Conservation (phyloP, 2,329 filamentous ascomycete species). For the Pseudogymnoascus sp. region DNA sequence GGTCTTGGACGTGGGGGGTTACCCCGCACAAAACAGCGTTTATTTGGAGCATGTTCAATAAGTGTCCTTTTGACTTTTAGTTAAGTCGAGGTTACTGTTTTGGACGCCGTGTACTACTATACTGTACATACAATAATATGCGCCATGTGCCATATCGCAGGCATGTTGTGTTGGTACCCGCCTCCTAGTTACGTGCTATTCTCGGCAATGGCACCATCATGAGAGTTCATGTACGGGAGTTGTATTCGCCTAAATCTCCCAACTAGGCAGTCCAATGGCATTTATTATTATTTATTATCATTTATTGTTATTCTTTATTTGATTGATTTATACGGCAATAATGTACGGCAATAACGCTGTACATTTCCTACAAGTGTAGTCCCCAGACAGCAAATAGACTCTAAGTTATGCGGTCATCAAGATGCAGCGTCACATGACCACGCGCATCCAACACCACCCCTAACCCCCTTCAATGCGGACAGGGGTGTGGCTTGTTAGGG, state of each 20-base stretch:
- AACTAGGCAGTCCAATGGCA: neutral
- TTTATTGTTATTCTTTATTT: neutral
- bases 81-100: neutral
- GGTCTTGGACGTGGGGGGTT: neutral
- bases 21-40: neutral
- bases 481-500: neutral
- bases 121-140: neutral
- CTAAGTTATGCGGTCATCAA: neutral
- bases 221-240: neutral
- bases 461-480: neutral
- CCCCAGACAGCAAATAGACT: neutral
- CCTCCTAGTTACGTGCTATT: conserved; percentile 2
- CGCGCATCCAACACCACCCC: neutral
- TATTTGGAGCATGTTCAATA: neutral
- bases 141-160: neutral
- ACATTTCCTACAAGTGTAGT: neutral
- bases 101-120: neutral
- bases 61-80: neutral
- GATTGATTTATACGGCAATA: neutral
- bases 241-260: neutral
- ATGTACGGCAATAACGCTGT: neutral
- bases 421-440: neutral
- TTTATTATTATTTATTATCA: no score
- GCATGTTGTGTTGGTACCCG: neutral
- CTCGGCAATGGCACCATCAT: conserved; percentile 5